Evolutionary conservation across 805 yeast genomes (phyloP).

Genomic region (Nakazawaea sp.): DNA sequence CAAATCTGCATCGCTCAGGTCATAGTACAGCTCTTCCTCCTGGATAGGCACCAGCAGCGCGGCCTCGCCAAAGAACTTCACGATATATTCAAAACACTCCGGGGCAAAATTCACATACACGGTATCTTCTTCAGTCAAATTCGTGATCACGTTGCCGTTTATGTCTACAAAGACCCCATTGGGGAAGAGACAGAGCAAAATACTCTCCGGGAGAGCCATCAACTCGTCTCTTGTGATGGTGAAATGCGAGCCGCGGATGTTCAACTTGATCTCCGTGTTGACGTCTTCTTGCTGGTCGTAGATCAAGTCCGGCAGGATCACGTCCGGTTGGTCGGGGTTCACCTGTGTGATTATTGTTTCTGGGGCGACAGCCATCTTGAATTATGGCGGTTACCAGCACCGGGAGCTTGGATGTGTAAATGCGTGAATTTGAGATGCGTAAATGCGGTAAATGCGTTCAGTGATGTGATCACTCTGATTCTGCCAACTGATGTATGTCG

Average conservation of each 20-base stretch:
- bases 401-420: conserved; percentile 2
- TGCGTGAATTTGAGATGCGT: not conserved
- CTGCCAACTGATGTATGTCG: no score
- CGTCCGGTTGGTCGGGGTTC: conserved; percentile 30
- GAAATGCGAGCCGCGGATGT: conserved; percentile 69
- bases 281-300: conserved; percentile 34
- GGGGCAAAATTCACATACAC: conserved; percentile 86
- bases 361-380: conserved; percentile 12
- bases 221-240: conserved; percentile 81
- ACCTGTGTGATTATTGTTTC: conserved; percentile 68
- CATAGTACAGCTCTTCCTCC: conserved; percentile 19
- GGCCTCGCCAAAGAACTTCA: conserved; percentile 64
- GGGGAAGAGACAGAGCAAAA: conserved; percentile 80
- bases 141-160: conserved; percentile 70
- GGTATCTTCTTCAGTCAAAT: conserved; percentile 70
- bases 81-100: conserved; percentile 75
- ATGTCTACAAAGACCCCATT: conserved; percentile 82
- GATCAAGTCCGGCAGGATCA: conserved; percentile 11
- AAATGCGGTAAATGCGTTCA: not conserved
- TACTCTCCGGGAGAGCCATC: conserved; percentile 87
- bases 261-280: conserved; percentile 66
- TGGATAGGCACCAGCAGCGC: conserved; percentile 48
- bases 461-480: no score
- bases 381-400: conserved; percentile 11
- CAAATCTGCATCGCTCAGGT: conserved; percentile 46